Evolutionary conservation across 371 early-diverging fungal genomes (phyloP), one percentile per base, ranked within the genome.

Genomic region (Mucor racemosus): DNA sequence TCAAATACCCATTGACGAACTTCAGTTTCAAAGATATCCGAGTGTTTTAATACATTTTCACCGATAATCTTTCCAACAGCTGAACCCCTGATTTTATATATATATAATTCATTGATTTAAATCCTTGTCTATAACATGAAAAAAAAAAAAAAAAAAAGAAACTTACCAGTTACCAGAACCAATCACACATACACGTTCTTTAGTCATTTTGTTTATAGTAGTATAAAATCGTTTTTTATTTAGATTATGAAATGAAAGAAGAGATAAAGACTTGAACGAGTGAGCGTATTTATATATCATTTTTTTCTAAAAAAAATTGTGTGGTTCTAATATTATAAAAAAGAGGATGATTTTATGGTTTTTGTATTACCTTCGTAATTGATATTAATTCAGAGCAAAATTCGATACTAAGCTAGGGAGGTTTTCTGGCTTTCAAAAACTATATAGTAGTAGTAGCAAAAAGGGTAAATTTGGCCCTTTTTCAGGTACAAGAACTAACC

Each of bases 1-100:
- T 97, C 94, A 85, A 89, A 96, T 7, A 97, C 96, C 97, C 98
- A 99, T 85, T 99, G 93, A 46, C 86, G 89, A 38, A 99, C 95
- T 64, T 92, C 84, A 33, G 79, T 68, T 76, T 95, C 91, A 78
- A 95, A 94, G 33, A 73, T 76, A 38, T 86, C 82, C 13, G 75
- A 72, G 50, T 84, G 80, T 54, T 81, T 79, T 44, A 69, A 50
- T 9, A 97, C 94, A 77, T 98, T 99, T 72, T 86, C 77, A 40
- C 96, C 98, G 36, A 99, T 81, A 65, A 99, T 94, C 79, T 95
- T 95, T 39, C 97, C 96, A 50, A 98, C 93, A 34, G 96, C 95
- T 26, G 97, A 94, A 61, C 99, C 99, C 97, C 97, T 95, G 76
- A 33, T 15, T 55, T 55, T 55, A 2, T 14, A 5, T 55, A 14